Conservation (phyloP, 345 rosid genomes). For the Laguncularia racemosa region DNA sequence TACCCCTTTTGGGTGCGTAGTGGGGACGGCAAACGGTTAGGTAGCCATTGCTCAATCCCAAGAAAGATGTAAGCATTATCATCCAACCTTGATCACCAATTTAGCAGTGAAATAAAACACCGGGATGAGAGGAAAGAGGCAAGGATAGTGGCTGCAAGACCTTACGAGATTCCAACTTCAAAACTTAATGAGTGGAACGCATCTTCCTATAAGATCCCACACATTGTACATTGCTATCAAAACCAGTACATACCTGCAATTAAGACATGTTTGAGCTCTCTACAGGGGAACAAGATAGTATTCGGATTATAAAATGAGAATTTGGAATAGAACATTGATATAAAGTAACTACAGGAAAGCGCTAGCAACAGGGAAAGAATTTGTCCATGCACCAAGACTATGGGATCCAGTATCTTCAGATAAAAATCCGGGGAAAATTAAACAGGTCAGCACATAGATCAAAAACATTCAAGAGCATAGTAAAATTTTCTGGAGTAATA, state of each 20-base stretch:
- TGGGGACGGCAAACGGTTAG: constrained; percentile 71
- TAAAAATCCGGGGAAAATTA: constrained; percentile 82
- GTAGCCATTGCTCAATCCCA: constrained; percentile 69
- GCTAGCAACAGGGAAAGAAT: background rate
- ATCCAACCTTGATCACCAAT: constrained; percentile 84
- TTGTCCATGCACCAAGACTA: constrained; percentile 52
- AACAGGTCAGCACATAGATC: constrained; percentile 59
- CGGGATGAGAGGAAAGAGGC: constrained; percentile 50
- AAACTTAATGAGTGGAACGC: constrained; percentile 36
- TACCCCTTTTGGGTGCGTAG: constrained; percentile 83
- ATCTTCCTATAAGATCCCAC: constrained; percentile 63
- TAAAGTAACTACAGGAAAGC: too few relatives aligned
- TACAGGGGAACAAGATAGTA: background rate
- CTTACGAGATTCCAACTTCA: constrained; percentile 55
- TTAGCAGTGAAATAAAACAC: constrained; percentile 76
- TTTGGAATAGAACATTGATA: background rate
- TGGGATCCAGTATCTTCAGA: constrained; percentile 80
- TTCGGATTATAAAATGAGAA: background rate
- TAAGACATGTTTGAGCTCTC: background rate
- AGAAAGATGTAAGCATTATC: constrained; percentile 62
- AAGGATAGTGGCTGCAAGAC: constrained; percentile 30
- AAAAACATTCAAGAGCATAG: constrained; percentile 51
- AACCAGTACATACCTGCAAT: constrained; percentile 66
- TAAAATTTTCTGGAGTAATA: constrained; percentile 49
- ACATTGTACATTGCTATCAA: constrained; percentile 62